A percentile compares a stretch with the other conserved stretches of the same genome.
These are phyloP conservation scores for Tremellales sp. DNA, from an alignment of 1,284 basidiomycete genomes.

Conservation along the genomic window DNA sequence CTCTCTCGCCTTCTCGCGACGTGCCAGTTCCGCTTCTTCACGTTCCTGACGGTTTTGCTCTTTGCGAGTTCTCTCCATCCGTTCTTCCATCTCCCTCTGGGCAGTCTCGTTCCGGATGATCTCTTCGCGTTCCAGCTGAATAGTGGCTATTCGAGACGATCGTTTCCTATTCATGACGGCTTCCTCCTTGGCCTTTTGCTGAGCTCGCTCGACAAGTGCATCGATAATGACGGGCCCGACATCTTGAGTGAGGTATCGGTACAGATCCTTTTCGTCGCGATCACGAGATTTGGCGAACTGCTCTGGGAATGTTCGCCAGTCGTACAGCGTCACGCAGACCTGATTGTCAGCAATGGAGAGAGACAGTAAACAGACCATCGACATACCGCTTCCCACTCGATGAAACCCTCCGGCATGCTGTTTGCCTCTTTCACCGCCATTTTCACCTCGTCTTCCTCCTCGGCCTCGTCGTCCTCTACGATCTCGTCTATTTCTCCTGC, in stretches of 20 bases:
- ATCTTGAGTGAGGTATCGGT: conserved; percentile 47
- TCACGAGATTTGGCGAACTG: conserved; percentile 52
- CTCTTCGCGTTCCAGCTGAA: conserved; percentile 53
- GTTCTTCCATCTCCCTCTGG: conserved; percentile 49
- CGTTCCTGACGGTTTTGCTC: conserved; percentile 37
- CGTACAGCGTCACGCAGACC: conserved; percentile 52
- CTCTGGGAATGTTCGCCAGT: conserved; percentile 51
- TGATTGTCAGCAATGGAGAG: conserved; percentile 13
- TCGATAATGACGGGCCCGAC: conserved; percentile 50
- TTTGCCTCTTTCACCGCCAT: conserved; percentile 37
- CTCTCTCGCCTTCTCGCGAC: conserved; percentile 48
- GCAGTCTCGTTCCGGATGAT: conserved; percentile 43
- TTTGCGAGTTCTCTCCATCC: conserved; percentile 47
- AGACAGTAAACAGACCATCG: not conserved
- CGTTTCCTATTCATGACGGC: conserved; percentile 52
- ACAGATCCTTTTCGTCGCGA: conserved; percentile 52
- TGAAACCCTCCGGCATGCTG: conserved; percentile 38
- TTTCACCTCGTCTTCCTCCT: conserved; percentile 35
- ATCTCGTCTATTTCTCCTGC: conserved; percentile 4
- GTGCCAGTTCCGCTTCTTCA: conserved; percentile 38
- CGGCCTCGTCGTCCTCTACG: conserved; percentile 5
- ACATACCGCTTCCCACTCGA: conserved; percentile 52
- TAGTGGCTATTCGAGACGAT: conserved; percentile 52
- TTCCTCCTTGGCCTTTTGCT: conserved; percentile 47
- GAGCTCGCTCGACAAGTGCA: conserved; percentile 47